Evolutionary conservation across 2,329 filamentous ascomycete species (phyloP).

Genomic region (Nemania serpens): DNA sequence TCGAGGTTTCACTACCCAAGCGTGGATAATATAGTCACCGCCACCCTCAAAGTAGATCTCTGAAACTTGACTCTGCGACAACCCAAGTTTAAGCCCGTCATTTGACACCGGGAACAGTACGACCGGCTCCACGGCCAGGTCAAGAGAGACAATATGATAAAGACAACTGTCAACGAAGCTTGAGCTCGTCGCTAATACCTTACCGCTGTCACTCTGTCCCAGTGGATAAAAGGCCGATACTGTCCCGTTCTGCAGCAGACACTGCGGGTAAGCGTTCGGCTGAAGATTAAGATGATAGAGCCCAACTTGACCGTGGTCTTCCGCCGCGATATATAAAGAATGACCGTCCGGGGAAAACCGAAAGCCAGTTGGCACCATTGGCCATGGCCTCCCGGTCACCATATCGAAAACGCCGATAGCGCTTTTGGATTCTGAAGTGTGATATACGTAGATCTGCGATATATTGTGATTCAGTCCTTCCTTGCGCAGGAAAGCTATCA

Average conservation of each 20-base stretch:
- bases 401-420: constrained; percentile 40
- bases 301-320: constrained; percentile 41
- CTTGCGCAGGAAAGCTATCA: constrained; percentile 42
- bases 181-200: constrained; percentile 45
- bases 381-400: constrained; percentile 34
- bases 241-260: not conserved
- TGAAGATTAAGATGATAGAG: constrained; percentile 44
- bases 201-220: constrained; percentile 32
- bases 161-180: constrained; percentile 46
- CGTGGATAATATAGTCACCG: constrained; percentile 44
- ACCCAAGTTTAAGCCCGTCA: constrained; percentile 40
- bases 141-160: constrained; percentile 44
- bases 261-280: constrained; percentile 22
- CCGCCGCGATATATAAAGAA: constrained; percentile 42
- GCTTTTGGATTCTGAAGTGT: constrained; percentile 33
- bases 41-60: constrained; percentile 48
- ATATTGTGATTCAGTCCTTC: constrained; percentile 2
- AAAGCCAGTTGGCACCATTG: constrained; percentile 41
- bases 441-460: constrained; percentile 39
- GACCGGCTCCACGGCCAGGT: constrained; percentile 27
- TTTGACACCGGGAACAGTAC: constrained; percentile 41
- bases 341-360: constrained; percentile 44
- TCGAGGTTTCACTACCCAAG: constrained; percentile 47
- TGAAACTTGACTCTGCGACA: constrained; percentile 45
- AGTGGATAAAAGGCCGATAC: constrained; percentile 25